Conservation (phyloP, 208 protist species). For the Acanthamoeba healyi region DNA sequence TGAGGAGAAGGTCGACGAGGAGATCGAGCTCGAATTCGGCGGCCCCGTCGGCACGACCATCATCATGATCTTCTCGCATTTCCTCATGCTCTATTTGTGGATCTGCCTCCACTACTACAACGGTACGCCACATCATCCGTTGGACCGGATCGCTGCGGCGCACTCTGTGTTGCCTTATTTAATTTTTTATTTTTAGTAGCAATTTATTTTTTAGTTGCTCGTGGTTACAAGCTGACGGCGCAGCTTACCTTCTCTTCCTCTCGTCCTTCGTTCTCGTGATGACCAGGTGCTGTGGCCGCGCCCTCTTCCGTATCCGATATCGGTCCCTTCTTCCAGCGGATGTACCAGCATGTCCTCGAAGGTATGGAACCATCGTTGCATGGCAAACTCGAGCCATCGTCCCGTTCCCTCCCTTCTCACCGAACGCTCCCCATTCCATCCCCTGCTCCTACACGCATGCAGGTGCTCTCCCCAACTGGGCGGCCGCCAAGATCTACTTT, state of each 20-base stretch:
- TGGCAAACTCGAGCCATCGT: no score
- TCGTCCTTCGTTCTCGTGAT: no score
- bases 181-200: no score
- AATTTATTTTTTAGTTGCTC: no score
- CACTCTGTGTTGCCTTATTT: no score
- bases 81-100: conserved; percentile 94
- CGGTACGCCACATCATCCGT: no score
- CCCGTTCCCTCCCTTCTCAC: no score
- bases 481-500: conserved; percentile 80
- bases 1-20: conserved; percentile 29
- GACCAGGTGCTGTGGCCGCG: background rate
- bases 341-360: background rate
- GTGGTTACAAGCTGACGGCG: no score
- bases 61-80: conserved; percentile 93
- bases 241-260: no score
- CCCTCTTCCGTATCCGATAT: conserved; percentile 15
- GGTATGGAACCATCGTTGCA: no score
- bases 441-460: conserved; percentile 87
- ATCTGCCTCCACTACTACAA: conserved; percentile 91
- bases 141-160: no score
- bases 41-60: conserved; percentile 86
- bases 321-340: background rate
- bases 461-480: conserved; percentile 85
- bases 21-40: conserved; percentile 89
- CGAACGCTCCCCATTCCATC: no score